Evolutionary conservation across 179 eudicot species (phyloP).

Genomic region (Carnegiea gigantea): DNA sequence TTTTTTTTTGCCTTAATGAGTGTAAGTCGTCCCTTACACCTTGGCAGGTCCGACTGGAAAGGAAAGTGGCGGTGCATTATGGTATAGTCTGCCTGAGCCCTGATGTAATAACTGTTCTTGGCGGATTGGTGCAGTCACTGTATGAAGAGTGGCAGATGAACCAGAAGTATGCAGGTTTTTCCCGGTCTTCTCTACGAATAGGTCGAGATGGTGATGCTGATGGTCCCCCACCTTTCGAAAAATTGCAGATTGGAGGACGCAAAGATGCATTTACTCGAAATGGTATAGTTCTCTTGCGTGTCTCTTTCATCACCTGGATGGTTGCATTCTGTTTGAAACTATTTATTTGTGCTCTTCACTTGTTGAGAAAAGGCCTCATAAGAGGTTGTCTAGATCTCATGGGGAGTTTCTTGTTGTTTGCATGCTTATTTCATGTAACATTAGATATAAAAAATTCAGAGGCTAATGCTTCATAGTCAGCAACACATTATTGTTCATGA

Average conservation of each 20-base stretch:
- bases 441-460: neutral
- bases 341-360: neutral
- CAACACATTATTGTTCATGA: neutral
- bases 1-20: neutral
- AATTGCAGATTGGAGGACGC: conserved; percentile 56
- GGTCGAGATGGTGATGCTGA: conserved; percentile 45
- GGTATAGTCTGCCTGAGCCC: conserved; percentile 75
- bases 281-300: conserved; percentile 29
- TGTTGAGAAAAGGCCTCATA: neutral
- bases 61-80: conserved; percentile 50
- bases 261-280: conserved; percentile 35
- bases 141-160: conserved; percentile 95
- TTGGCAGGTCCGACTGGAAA: conserved; percentile 66
- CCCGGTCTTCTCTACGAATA: conserved; percentile 49
- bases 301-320: neutral
- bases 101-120: conserved; percentile 64
- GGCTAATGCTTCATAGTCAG: neutral
- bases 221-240: conserved; percentile 83
- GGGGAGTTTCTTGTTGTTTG: neutral
- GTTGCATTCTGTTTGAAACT: neutral
- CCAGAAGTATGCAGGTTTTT: conserved; percentile 70
- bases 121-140: conserved; percentile 76
- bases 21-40: neutral
- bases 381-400: neutral
- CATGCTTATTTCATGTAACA: neutral